phyloP scores from a whole-genome alignment of 176 grass and related monocot species.

The Lolium rigidum region DNA sequence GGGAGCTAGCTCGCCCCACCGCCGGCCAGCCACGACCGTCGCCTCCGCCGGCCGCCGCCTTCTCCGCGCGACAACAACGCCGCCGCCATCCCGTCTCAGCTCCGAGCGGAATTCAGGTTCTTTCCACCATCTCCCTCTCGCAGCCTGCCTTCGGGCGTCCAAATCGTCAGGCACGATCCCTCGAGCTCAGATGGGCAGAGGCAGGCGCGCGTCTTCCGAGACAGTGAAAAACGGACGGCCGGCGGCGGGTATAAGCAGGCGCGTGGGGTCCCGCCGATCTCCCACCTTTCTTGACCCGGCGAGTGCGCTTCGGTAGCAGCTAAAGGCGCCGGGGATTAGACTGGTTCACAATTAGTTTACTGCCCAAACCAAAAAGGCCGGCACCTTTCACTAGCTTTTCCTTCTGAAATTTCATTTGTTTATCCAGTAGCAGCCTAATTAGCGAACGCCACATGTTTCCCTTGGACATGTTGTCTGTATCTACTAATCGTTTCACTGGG shows the following conservation, averaged over 20 bases:
- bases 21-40: background rate
- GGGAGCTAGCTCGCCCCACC: background rate
- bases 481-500: background rate
- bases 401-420: background rate
- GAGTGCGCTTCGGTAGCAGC: background rate
- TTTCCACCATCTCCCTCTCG: background rate
- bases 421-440: constrained; percentile 38
- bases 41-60: background rate
- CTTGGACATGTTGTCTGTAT: background rate
- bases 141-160: background rate
- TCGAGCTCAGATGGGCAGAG: background rate
- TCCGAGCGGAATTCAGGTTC: background rate
- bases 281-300: constrained; percentile 31
- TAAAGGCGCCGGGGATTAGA: constrained; percentile 21
- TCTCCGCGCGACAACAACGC: background rate
- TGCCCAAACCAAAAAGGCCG: constrained; percentile 46
- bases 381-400: constrained; percentile 32
- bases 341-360: constrained; percentile 27
- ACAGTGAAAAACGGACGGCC: background rate
- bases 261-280: constrained; percentile 32
- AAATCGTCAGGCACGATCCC: background rate
- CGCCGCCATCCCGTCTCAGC: background rate
- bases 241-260: background rate
- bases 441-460: constrained; percentile 39
- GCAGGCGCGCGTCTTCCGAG: background rate